These are phyloP conservation scores for Sphagnurus paluster DNA, from an alignment of 1,284 basidiomycete species.

Conservation along the genomic window DNA sequence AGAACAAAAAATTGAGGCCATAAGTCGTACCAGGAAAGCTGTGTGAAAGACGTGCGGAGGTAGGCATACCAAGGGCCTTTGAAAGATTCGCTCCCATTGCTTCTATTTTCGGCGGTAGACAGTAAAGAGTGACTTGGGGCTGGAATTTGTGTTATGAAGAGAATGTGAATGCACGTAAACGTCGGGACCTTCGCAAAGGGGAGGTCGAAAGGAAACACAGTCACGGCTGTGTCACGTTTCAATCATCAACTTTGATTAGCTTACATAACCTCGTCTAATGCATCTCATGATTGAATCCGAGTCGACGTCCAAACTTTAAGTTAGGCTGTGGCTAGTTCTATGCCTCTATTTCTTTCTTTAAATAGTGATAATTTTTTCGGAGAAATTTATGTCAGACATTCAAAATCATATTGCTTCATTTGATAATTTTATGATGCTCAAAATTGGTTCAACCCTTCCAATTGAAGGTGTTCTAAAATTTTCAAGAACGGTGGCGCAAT, in stretches of 20 bases:
- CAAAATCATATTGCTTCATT: too few relatives aligned
- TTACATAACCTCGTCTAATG: slow-evolving; percentile 4
- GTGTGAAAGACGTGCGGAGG: slow-evolving; percentile 4
- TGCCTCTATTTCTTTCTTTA: background rate
- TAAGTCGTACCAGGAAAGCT: slow-evolving; percentile 11
- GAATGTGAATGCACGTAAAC: slow-evolving; percentile 18
- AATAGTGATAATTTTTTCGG: too few relatives aligned
- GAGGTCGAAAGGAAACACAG: slow-evolving; percentile 17
- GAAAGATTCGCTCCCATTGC: slow-evolving; percentile 78
- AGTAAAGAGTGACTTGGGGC: slow-evolving; percentile 44
- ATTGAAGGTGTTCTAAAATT: too few relatives aligned
- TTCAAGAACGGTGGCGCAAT: too few relatives aligned
- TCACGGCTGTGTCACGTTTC: slow-evolving; percentile 14
- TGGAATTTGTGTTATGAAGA: slow-evolving; percentile 25
- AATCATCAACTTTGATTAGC: slow-evolving; percentile 2
- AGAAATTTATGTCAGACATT: too few relatives aligned
- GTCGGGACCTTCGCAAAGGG: slow-evolving; percentile 12
- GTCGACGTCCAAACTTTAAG: background rate
- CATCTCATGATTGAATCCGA: too few relatives aligned
- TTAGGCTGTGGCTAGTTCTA: background rate
- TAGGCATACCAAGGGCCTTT: slow-evolving; percentile 63
- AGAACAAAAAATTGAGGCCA: slow-evolving; percentile 10
- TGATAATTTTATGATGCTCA: too few relatives aligned
- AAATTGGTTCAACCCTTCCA: too few relatives aligned
- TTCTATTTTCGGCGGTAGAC: slow-evolving; percentile 25